These are phyloP conservation scores for Scytalidium lignicola DNA, from an alignment of 2,329 filamentous ascomycete genomes.

Conservation along the genomic window DNA sequence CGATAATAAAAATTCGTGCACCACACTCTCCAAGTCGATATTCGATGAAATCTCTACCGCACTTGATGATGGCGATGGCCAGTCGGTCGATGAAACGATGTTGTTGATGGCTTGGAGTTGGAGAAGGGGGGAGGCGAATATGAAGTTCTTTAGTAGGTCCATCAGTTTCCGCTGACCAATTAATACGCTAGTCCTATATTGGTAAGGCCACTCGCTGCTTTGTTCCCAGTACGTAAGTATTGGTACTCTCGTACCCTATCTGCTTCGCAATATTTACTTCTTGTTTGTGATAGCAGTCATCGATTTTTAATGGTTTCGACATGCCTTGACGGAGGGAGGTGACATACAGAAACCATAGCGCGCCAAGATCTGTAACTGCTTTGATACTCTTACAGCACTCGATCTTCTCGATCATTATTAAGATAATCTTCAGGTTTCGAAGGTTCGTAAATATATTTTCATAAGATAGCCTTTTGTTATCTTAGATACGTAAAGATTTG, in stretches of 20 bases:
- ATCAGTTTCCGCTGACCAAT: not conserved
- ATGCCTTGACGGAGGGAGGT: too few relatives aligned
- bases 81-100: not conserved
- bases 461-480: too few relatives aligned
- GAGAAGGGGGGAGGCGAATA: not conserved
- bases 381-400: too few relatives aligned
- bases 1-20: not conserved
- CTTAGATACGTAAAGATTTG: too few relatives aligned
- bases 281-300: too few relatives aligned
- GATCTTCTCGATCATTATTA: too few relatives aligned
- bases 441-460: too few relatives aligned
- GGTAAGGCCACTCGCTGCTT: not conserved
- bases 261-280: too few relatives aligned
- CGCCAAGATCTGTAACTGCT: too few relatives aligned
- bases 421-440: too few relatives aligned
- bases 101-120: not conserved
- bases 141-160: not conserved
- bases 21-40: not conserved
- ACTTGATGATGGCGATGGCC: not conserved
- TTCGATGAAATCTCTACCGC: not conserved
- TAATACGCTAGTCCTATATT: not conserved
- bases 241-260: not conserved
- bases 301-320: too few relatives aligned
- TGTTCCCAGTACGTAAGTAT: not conserved
- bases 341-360: too few relatives aligned